Evolutionary conservation across 2,329 filamentous ascomycete species (phyloP).

Genomic region (Helotiales sp.): DNA sequence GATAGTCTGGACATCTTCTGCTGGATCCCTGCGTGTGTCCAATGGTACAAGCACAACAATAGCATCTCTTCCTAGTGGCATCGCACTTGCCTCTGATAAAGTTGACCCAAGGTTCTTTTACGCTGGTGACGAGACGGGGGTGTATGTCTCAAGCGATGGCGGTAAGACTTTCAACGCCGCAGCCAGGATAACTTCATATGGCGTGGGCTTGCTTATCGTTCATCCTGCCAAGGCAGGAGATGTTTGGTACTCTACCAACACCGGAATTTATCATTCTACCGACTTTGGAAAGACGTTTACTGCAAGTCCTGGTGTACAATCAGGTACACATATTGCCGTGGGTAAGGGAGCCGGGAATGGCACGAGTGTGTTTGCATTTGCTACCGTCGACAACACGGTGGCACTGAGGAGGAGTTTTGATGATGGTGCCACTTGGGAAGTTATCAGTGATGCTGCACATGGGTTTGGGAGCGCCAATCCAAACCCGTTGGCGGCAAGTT

Average conservation of each 20-base stretch:
- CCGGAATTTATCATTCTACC: slow-evolving; percentile 58
- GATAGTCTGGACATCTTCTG: slow-evolving; percentile 20
- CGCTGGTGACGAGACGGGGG: slow-evolving; percentile 18
- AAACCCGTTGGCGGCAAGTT: slow-evolving; percentile 20
- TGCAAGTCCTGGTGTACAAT: neutral
- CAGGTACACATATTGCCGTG: slow-evolving; percentile 10
- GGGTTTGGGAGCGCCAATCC: slow-evolving; percentile 15
- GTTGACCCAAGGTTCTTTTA: slow-evolving; percentile 26
- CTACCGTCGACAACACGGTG: neutral
- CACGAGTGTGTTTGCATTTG: slow-evolving; percentile 20
- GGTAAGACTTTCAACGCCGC: slow-evolving; percentile 51
- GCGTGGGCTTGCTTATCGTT: slow-evolving; percentile 53
- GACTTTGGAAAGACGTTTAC: slow-evolving; percentile 47
- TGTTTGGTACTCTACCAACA: slow-evolving; percentile 61
- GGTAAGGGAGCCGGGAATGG: slow-evolving; percentile 12
- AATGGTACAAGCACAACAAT: slow-evolving; percentile 46
- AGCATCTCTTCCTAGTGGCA: slow-evolving; percentile 45
- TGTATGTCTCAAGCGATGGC: slow-evolving; percentile 57
- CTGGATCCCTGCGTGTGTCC: slow-evolving; percentile 14
- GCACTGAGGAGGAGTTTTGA: slow-evolving; percentile 9
- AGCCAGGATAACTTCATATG: slow-evolving; percentile 23
- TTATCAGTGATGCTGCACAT: slow-evolving; percentile 8
- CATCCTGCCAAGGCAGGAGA: slow-evolving; percentile 63
- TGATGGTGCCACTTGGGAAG: slow-evolving; percentile 12
- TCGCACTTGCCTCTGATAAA: slow-evolving; percentile 50